Conservation (phyloP, 2,329 filamentous ascomycete species). For the Pseudogymnoascus sp. region DNA sequence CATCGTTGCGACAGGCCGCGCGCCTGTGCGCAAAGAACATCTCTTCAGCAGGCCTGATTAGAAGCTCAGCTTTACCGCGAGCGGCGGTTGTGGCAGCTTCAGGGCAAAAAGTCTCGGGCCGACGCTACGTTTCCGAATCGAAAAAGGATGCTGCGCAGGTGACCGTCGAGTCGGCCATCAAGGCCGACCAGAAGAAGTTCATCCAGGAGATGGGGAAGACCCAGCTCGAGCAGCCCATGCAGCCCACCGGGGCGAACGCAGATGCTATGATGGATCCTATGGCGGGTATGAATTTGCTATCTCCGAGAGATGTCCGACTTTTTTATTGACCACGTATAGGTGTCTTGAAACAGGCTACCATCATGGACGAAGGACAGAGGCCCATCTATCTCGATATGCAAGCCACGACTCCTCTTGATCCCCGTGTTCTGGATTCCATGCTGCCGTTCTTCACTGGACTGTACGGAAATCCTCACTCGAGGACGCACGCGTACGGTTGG, state of each 20-base stretch:
- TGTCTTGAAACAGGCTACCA: slow-evolving; percentile 80
- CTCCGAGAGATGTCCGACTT: slow-evolving; percentile 12
- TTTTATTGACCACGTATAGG: slow-evolving; percentile 34
- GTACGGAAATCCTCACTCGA: slow-evolving; percentile 94
- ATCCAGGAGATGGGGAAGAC: slow-evolving; percentile 38
- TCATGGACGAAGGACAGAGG: slow-evolving; percentile 85
- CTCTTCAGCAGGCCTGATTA: slow-evolving; percentile 20
- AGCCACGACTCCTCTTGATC: slow-evolving; percentile 90
- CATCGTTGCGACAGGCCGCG: slow-evolving; percentile 27
- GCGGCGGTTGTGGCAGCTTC: slow-evolving; percentile 16
- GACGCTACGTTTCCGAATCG: slow-evolving; percentile 77
- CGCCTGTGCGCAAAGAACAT: slow-evolving; percentile 24
- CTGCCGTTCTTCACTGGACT: slow-evolving; percentile 86
- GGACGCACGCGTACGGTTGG: slow-evolving; percentile 97
- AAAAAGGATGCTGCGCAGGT: slow-evolving; percentile 74
- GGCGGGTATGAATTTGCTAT: slow-evolving; percentile 42
- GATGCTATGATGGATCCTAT: slow-evolving; percentile 71
- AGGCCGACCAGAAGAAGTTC: slow-evolving; percentile 78
- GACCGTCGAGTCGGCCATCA: slow-evolving; percentile 72
- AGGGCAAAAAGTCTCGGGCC: slow-evolving; percentile 29
- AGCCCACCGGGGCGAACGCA: slow-evolving; percentile 21
- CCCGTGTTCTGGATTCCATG: slow-evolving; percentile 93
- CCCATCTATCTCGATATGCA: slow-evolving; percentile 99
- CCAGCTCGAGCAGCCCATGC: slow-evolving; percentile 21
- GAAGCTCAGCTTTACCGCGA: slow-evolving; percentile 18